Evolutionary conservation across 768 basidiomycete species (phyloP).

Genomic region (Suillus lakei): DNA sequence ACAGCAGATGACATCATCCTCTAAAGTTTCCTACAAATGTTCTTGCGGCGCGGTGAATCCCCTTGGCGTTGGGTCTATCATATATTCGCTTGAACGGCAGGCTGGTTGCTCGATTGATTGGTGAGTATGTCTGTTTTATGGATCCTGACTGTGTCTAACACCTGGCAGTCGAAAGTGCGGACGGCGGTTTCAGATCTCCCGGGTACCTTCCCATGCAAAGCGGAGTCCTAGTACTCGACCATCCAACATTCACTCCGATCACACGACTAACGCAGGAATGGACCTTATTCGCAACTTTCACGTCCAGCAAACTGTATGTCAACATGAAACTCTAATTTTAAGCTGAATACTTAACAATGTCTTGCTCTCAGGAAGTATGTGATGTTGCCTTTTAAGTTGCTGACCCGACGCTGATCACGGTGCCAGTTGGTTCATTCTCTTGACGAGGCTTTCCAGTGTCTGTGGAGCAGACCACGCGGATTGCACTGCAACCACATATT

Average conservation of each 20-base stretch:
- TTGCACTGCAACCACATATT: background rate
- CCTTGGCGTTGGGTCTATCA: slow-evolving; percentile 15
- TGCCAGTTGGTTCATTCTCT: background rate
- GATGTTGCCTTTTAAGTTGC: background rate
- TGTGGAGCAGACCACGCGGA: too few relatives aligned
- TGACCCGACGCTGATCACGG: background rate
- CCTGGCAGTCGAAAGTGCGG: slow-evolving; percentile 24
- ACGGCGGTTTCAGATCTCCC: slow-evolving; percentile 28
- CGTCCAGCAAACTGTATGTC: background rate
- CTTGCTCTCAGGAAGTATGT: background rate
- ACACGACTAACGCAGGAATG: background rate
- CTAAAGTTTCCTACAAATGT: background rate
- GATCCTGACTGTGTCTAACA: slow-evolving; percentile 9
- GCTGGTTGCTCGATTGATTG: slow-evolving; percentile 29
- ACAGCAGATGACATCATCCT: slow-evolving; percentile 16
- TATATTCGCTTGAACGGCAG: slow-evolving; percentile 25
- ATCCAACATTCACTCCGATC: background rate
- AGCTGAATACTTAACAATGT: background rate
- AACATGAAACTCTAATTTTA: background rate
- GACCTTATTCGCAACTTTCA: background rate
- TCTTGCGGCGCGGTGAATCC: slow-evolving; percentile 24
- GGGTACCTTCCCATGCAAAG: background rate
- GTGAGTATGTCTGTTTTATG: slow-evolving; percentile 12
- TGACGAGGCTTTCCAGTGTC: background rate
- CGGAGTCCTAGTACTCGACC: background rate